These are phyloP conservation scores for Colletotrichum karsti DNA, from an alignment of 2,329 filamentous ascomycete species.

Conservation along the genomic window DNA sequence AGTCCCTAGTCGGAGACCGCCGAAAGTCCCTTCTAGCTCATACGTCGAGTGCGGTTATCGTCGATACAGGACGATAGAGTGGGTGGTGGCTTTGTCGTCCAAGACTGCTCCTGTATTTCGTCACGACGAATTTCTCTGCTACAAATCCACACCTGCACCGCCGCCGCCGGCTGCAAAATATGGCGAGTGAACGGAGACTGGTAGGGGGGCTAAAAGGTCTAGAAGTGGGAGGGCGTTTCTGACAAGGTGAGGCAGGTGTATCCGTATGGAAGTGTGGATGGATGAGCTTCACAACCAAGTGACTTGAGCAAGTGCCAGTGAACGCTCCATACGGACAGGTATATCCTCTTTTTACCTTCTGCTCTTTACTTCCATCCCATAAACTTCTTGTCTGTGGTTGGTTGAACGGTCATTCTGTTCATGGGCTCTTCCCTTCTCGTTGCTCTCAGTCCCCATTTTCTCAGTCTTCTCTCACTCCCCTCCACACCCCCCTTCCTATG, in stretches of 20 bases:
- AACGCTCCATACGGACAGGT: background rate
- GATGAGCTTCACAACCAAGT: constrained; percentile 6
- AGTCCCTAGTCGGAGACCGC: constrained; percentile 23
- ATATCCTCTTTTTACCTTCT: background rate
- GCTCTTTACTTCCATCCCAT: constrained; percentile 24
- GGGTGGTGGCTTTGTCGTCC: background rate
- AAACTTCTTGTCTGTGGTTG: constrained; percentile 1
- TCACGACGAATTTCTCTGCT: constrained; percentile 27
- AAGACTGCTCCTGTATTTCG: constrained; percentile 17
- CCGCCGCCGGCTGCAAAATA: constrained; percentile 16
- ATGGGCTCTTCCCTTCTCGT: constrained; percentile 10
- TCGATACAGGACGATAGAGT: constrained; percentile 19
- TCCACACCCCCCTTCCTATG: background rate
- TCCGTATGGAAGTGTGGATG: constrained; percentile 11
- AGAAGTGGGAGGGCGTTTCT: constrained; percentile 17
- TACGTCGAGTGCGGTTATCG: constrained; percentile 23
- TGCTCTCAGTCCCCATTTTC: background rate
- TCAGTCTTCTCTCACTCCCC: background rate
- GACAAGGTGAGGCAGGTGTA: constrained; percentile 19
- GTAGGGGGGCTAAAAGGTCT: constrained; percentile 2
- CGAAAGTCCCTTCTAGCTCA: constrained; percentile 12
- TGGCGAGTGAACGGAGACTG: background rate
- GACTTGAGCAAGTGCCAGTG: constrained; percentile 1
- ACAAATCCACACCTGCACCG: constrained; percentile 27
- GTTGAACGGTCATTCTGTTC: background rate